Base-by-base conservation (phyloP, 768 basidiomycete genomes). In the Mycena capillaripes region DNA sequence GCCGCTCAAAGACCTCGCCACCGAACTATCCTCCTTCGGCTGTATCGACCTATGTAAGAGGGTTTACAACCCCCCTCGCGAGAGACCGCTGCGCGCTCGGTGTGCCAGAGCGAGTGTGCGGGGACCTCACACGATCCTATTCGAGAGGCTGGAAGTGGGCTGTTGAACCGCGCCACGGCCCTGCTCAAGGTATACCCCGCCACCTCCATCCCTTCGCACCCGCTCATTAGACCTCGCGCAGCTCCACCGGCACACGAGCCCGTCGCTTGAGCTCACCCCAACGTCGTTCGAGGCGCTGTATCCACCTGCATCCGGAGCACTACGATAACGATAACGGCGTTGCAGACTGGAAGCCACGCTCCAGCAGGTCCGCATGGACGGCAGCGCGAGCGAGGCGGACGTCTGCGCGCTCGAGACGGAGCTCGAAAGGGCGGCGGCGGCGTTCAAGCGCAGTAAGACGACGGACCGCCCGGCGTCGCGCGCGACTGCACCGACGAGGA, bases 81-180 rank as follows among this genome's bases (percentile, higher is more conserved):
- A n/a, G n/a, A n/a, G n/a, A n/a, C n/a, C n/a, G n/a, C n/a, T n/a
- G n/a, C n/a, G n/a, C n/a, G n/a, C n/a, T n/a, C n/a, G n/a, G n/a
- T n/a, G n/a, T n/a, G n/a, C n/a, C n/a, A n/a, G n/a, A n/a, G n/a
- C n/a, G n/a, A n/a, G n/a, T n/a, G n/a, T n/a, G n/a, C n/a, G n/a
- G n/a, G n/a, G n/a, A n/a, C n/a, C n/a, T n/a, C n/a, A n/a, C n/a
- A n/a, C n/a, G n/a, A n/a, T n/a, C n/a, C n/a, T n/a, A n/a, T n/a
- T n/a, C n/a, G n/a, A n/a, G n/a, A n/a, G n/a, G n/a, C n/a, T n/a
- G n/a, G n/a, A n/a, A n/a, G n/a, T n/a, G n/a, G n/a, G 5, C 83
- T 96, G 12, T 94, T 92, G 2, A 97, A 97, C 76, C 91, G 95
- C 6, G 96, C 96, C 1, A 95, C 94, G 1, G 92, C 95, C 0